Base-by-base conservation (phyloP, 306 rosid species). In the Acacia melanoxylon region DNA sequence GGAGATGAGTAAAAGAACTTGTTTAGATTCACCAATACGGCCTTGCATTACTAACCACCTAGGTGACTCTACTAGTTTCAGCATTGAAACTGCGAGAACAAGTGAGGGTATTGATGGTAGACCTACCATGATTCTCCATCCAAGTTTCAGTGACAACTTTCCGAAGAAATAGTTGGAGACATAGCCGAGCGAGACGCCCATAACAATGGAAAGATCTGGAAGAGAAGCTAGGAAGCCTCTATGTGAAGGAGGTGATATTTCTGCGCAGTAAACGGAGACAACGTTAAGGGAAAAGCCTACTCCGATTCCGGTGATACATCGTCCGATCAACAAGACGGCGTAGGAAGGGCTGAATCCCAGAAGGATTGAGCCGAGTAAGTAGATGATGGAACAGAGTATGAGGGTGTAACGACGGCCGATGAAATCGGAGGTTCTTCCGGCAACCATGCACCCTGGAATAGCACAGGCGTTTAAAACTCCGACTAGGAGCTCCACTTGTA, bases 261-360 rank as follows among this genome's bases (percentile, higher is more conserved):
- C 94, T 17, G 91, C 90, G 4, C 92, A 51, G 83, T 91, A 91
- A 75, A 91, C 94, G 0, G 94, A 92, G 6, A 88, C 92, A 13
- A 91, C 86, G 85, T 87, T 84, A 5, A 91, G 87, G 0, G 91
- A 91, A 22, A 89, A 91, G 1, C 94, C 92, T 5, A 86, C 92
- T 14, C 91, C 91, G 0, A 89, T 2, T 2, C 94, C 94, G 1
- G 94, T 89, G 8, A 37, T 77, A 70, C 92, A 89, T 20, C 92
- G 74, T 25, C 94, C 92, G 1, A 42, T 0, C 72, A 67, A 33
- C 52, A 89, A 75, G 67, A 89, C 27, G 0, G 74, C 80, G 44
- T 89, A 89, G 84, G 51, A 82, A n/a, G 90, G 89, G n/a, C 82
- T 85, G 35, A 74, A 89, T 3, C 92, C 94, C 89, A 89, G 86